Percentiles rank a stretch among this genome's conserved stretches.
phyloP scores from a whole-genome alignment of 2,329 filamentous ascomycete genomes.

The Mariannaea sp. region DNA sequence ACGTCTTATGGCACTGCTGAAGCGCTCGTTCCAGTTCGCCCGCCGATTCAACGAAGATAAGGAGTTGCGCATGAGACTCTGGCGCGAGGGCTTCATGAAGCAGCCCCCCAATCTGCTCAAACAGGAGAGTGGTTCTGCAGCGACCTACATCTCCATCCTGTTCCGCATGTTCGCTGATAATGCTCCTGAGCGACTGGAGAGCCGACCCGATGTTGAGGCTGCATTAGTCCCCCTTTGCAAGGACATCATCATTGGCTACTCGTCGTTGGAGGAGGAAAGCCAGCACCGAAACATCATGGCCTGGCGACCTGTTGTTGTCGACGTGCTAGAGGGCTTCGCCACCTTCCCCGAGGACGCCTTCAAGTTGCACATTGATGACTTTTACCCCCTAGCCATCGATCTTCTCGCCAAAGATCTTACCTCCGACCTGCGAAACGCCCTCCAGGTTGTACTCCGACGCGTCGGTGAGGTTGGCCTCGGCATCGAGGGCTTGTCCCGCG shows the following conservation, averaged over 20 bases:
- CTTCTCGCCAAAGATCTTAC: conserved; percentile 82
- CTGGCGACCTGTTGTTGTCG: conserved; percentile 96
- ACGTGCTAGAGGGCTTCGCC: conserved; percentile 91
- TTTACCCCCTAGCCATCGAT: conserved; percentile 86
- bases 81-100: conserved; percentile 99
- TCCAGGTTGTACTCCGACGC: conserved; percentile 77
- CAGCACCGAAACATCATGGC: conserved; percentile 97
- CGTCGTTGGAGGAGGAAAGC: conserved; percentile 88
- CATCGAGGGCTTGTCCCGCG: conserved; percentile 54
- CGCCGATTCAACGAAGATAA: conserved; percentile 98
- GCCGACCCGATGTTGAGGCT: conserved; percentile 81
- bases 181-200: conserved; percentile 78
- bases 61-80: conserved; percentile 89
- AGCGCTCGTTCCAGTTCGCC: conserved; percentile 95
- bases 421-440: conserved; percentile 74
- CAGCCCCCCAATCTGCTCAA: conserved; percentile 97
- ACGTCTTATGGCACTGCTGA: conserved; percentile 89
- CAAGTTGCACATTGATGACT: conserved; percentile 75
- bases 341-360: conserved; percentile 84
- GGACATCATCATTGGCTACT: conserved; percentile 88
- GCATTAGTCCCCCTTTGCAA: conserved; percentile 93
- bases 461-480: conserved; percentile 78
- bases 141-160: conserved; percentile 93
- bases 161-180: conserved; percentile 97
- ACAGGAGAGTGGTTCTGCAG: conserved; percentile 90